Conservation (phyloP, 768 basidiomycete genomes). For the Lactifluus piperatus region DNA sequence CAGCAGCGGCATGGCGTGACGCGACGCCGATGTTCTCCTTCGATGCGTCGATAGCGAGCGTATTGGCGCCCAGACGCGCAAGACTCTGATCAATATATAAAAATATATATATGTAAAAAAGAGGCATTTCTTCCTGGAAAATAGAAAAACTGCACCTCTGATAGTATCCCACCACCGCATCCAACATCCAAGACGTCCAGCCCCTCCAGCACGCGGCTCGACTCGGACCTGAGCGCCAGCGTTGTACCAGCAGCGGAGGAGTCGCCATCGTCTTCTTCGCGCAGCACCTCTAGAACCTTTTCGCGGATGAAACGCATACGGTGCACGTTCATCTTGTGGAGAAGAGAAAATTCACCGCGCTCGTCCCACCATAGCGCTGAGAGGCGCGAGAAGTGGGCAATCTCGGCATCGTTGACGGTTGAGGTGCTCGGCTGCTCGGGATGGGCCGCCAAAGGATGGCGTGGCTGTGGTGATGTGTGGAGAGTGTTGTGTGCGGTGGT, state of each 20-base stretch:
- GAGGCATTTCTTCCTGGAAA: no score
- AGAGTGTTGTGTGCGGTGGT: not conserved
- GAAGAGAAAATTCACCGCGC: conserved; percentile 74
- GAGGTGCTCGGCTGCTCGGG: conserved; percentile 20
- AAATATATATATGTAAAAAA: no score
- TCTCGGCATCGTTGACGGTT: conserved; percentile 69
- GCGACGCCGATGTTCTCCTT: conserved; percentile 82
- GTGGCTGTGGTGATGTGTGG: not conserved
- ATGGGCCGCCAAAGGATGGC: not conserved
- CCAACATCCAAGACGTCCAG: conserved; percentile 83
- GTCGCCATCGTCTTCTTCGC: conserved; percentile 37
- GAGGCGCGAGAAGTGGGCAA: conserved; percentile 81
- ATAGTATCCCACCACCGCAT: conserved; percentile 89
- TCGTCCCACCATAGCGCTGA: conserved; percentile 97
- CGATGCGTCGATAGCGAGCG: conserved; percentile 89
- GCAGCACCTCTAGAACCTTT: conserved; percentile 56
- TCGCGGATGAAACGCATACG: conserved; percentile 76
- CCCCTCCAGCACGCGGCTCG: conserved; percentile 41
- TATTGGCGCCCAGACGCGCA: conserved; percentile 79
- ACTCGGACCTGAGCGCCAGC: conserved; percentile 20
- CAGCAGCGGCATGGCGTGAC: conserved; percentile 66
- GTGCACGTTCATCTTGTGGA: conserved; percentile 94
- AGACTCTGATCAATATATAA: conserved; percentile 53
- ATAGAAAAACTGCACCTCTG: conserved; percentile 54
- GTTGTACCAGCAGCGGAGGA: conserved; percentile 26